Base-by-base conservation (phyloP, 495 filamentous ascomycete species). In the Hypomontagnella submonticulosa region DNA sequence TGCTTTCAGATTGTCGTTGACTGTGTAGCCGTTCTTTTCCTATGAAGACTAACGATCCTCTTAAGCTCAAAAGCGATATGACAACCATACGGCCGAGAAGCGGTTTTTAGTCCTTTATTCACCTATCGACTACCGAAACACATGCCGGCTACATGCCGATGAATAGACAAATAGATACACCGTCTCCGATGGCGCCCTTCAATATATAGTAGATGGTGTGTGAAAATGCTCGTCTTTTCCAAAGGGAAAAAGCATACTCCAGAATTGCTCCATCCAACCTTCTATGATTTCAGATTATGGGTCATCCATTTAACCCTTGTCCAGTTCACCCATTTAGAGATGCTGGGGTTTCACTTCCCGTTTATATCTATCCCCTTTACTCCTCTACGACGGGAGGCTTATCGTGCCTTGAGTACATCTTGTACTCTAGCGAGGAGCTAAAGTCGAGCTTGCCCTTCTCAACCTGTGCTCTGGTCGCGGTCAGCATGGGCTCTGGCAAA, bases 391-490 rank as follows among this genome's bases (percentile, higher is more conserved):
- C 53, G 8, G 67, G 66, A 18, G 69, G 69, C 63, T 69, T 70
- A 54, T 85, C 79, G 61, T 89, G 87, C 61, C 92, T 78, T n/a
- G 90, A 88, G 75, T 91, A 93, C 75, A 90, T 82, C 72, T 86
- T 87, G 54, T 85, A 84, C 77, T 90, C 85, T 44, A 87, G 81
- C 71, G 86, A 87, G 63, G 89, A 88, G 66, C 89, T 81, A 51
- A 86, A 85, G 65, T 83, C 84, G n/a, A 90, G 78, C 77, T 87
- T 88, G 18, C 92, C 92, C 61, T 80, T 84, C 79, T 95, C 90
- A 36, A 97, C 90, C 53, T 96, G 89, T 59, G 86, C 83, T 53
- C 93, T 82, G 11, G 88, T 90, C 23, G 90, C 81, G 5, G 77
- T 77, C 44, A 92, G 79, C 79, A 94, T 89, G 18, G 83, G 86